Conservation (phyloP, 441 rosid species). For the Eutrema salsugineum region DNA sequence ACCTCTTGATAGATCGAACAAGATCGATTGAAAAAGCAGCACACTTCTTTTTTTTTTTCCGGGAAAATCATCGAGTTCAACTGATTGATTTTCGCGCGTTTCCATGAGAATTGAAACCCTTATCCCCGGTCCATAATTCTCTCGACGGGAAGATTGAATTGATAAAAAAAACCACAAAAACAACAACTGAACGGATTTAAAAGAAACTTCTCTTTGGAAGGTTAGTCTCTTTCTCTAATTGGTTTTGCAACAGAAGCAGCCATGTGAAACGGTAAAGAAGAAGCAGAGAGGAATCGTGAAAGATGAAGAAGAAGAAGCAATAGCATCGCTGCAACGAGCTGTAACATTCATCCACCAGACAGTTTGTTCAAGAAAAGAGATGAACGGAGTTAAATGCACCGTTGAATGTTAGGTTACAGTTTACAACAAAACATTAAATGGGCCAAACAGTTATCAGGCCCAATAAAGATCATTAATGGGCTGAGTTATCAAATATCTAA, state of each 20-base stretch:
- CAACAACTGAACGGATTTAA: background rate
- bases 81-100: background rate
- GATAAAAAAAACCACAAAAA: background rate
- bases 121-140: background rate
- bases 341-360: background rate
- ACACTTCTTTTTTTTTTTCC: conserved; percentile 40
- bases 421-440: background rate
- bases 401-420: conserved; percentile 22
- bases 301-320: conserved; percentile 15
- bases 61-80: conserved; percentile 43
- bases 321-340: background rate
- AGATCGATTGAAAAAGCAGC: conserved; percentile 56
- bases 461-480: conserved; percentile 1
- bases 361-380: background rate
- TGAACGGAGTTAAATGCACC: background rate
- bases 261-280: background rate
- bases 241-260: background rate
- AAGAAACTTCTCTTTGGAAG: background rate
- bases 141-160: background rate
- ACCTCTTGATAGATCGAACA: conserved; percentile 68
- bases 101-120: conserved; percentile 22
- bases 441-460: background rate
- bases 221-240: background rate
- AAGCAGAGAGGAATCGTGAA: background rate
- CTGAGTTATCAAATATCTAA: background rate